A percentile compares a stretch with the other conserved stretches of the same genome.
These are phyloP conservation scores for Naegleria gruberi DNA, from an alignment of 208 protist species.

Conservation along the genomic window DNA sequence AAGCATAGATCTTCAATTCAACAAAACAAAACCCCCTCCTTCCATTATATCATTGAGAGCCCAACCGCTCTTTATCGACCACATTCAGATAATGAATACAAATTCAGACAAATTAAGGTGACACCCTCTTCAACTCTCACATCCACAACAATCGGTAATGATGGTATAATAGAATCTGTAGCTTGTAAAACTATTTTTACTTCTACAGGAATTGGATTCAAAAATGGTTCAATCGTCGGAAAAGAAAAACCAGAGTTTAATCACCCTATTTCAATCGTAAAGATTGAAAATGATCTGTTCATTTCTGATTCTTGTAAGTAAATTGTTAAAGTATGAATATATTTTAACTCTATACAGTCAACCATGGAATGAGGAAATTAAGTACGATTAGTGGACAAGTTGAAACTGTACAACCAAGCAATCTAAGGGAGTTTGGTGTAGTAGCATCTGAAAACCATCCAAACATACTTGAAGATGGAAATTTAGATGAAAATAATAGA, in stretches of 20 bases:
- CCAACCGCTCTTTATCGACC: too few species aligned
- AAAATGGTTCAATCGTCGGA: not conserved
- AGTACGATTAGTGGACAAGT: not conserved
- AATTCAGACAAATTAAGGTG: not conserved
- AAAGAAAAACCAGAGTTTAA: not conserved
- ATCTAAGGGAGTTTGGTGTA: not conserved
- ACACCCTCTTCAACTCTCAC: not conserved
- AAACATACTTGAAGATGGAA: not conserved
- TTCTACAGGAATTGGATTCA: not conserved
- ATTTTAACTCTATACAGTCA: not conserved
- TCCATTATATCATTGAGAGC: too few species aligned
- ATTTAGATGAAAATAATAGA: not conserved
- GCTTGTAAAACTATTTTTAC: not conserved
- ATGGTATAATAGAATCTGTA: not conserved
- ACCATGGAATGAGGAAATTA: not conserved
- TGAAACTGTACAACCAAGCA: not conserved
- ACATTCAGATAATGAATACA: not conserved
- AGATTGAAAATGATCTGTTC: not conserved
- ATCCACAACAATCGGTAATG: not conserved
- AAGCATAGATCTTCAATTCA: not conserved
- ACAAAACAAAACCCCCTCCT: not conserved
- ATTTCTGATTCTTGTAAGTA: not conserved
- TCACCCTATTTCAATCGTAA: not conserved
- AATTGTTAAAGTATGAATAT: not conserved
- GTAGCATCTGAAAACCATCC: not conserved